These are phyloP conservation scores for Lactarius hengduanensis DNA, from an alignment of 768 basidiomycete genomes.

Conservation along the genomic window DNA sequence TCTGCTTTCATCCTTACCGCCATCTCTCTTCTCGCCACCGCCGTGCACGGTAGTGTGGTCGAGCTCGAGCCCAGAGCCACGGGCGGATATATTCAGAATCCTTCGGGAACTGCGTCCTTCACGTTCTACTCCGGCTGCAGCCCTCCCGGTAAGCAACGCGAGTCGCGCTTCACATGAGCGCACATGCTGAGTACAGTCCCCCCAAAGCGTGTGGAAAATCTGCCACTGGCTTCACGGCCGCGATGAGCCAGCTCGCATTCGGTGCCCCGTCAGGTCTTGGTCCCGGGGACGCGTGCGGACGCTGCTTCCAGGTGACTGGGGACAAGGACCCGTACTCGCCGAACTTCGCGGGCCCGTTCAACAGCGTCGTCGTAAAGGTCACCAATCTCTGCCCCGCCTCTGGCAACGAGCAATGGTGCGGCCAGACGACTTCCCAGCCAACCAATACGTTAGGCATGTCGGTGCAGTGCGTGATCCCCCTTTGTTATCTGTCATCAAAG, in stretches of 20 bases:
- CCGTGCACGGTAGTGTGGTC: background rate
- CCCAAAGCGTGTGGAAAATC: constrained; percentile 50
- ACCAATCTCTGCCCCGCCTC: constrained; percentile 46
- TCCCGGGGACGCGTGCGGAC: constrained; percentile 59
- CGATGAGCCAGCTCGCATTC: constrained; percentile 57
- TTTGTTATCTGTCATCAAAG: background rate
- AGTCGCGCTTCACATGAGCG: background rate
- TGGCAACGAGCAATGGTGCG: constrained; percentile 56
- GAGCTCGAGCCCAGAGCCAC: constrained; percentile 33
- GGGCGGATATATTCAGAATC: constrained; percentile 53
- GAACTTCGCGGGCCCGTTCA: constrained; percentile 48
- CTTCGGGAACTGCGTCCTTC: constrained; percentile 56
- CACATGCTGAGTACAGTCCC: background rate
- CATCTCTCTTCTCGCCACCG: background rate
- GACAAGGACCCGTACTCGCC: constrained; percentile 53
- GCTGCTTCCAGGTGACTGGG: constrained; percentile 56
- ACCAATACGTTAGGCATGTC: constrained; percentile 45
- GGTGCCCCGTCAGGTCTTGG: constrained; percentile 50
- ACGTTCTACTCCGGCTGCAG: constrained; percentile 54
- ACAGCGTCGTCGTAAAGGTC: constrained; percentile 53
- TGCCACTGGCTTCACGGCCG: constrained; percentile 52
- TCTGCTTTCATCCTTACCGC: background rate
- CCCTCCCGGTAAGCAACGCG: constrained; percentile 41
- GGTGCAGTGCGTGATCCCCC: constrained; percentile 47
- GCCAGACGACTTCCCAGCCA: constrained; percentile 44